Conservation (phyloP, 805 yeast genomes). For the Kurtzmaniella fragi region DNA sequence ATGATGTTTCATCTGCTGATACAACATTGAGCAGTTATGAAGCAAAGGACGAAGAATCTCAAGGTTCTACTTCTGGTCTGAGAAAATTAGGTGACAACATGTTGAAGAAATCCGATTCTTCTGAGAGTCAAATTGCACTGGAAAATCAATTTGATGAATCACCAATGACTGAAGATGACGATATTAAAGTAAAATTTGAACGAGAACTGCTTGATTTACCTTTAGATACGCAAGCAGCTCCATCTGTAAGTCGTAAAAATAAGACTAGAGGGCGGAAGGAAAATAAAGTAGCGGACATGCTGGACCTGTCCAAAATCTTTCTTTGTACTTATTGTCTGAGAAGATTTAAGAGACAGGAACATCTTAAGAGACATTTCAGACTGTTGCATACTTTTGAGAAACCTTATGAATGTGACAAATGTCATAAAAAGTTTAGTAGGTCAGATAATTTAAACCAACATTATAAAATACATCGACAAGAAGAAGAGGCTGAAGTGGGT, state of each 20-base stretch:
- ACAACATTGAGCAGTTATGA: too few species aligned
- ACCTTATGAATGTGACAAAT: constrained; percentile 59
- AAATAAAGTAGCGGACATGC: constrained; percentile 49
- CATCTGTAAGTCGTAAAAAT: constrained; percentile 27
- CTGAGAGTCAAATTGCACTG: background rate
- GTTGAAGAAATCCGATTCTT: too few species aligned
- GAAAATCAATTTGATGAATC: background rate
- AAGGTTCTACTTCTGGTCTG: too few species aligned
- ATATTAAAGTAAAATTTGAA: constrained; percentile 37
- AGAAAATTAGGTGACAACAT: too few species aligned
- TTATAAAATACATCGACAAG: constrained; percentile 49
- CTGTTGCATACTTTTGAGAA: constrained; percentile 70
- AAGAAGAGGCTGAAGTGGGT: constrained; percentile 13
- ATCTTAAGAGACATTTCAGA: constrained; percentile 67
- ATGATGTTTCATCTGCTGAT: constrained; percentile 7
- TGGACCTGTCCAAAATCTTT: constrained; percentile 49
- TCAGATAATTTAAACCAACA: constrained; percentile 66
- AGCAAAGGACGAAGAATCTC: constrained; percentile 4
- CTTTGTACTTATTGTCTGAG: constrained; percentile 63
- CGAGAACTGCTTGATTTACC: constrained; percentile 36
- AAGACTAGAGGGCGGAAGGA: constrained; percentile 63
- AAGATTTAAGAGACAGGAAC: constrained; percentile 70
- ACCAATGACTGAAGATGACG: constrained; percentile 10
- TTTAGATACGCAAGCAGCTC: constrained; percentile 31
- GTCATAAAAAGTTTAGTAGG: constrained; percentile 62